These are phyloP conservation scores for Pythium scleroteichum DNA, from an alignment of 352 stramenopile species.

Conservation along the genomic window DNA sequence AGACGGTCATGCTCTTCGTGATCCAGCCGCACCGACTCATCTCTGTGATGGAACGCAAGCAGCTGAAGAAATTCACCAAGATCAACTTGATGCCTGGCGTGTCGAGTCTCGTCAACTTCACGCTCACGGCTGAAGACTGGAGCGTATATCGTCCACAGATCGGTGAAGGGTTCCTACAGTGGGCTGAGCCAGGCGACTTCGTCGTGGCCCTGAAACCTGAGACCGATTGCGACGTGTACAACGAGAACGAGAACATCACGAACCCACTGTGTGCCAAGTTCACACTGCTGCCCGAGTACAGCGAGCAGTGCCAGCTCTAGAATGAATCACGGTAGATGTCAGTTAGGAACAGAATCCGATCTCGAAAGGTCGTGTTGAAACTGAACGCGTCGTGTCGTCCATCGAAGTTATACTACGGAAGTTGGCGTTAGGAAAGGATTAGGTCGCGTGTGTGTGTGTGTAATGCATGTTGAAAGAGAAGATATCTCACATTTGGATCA, in stretches of 20 bases:
- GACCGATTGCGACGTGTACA: slow-evolving; percentile 82
- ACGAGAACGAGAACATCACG: slow-evolving; percentile 19
- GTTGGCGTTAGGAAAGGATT: too few species aligned
- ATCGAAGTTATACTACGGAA: too few species aligned
- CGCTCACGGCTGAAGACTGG: slow-evolving; percentile 55
- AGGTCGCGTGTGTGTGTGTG: too few species aligned
- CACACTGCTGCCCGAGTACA: slow-evolving; percentile 34
- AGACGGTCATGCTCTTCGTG: slow-evolving; percentile 81
- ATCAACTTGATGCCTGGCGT: slow-evolving; percentile 42
- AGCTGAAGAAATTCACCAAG: slow-evolving; percentile 81
- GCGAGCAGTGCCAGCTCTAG: slow-evolving; percentile 5
- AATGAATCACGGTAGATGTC: background rate
- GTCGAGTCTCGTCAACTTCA: slow-evolving; percentile 40
- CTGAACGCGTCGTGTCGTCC: background rate
- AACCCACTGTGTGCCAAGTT: slow-evolving; percentile 53
- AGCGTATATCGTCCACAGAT: slow-evolving; percentile 66
- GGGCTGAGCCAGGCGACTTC: slow-evolving; percentile 71
- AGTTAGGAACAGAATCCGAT: slow-evolving; percentile 7
- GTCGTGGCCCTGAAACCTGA: slow-evolving; percentile 68
- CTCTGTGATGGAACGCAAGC: slow-evolving; percentile 77
- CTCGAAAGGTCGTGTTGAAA: slow-evolving; percentile 14
- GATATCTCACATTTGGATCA: too few species aligned
- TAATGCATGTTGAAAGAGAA: too few species aligned
- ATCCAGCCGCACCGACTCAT: slow-evolving; percentile 59
- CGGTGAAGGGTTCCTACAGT: slow-evolving; percentile 51